A percentile compares a stretch with the other conserved stretches of the same genome.
Conservation (phyloP, 495 filamentous ascomycete species). For the Stereocaulon alpinum region DNA sequence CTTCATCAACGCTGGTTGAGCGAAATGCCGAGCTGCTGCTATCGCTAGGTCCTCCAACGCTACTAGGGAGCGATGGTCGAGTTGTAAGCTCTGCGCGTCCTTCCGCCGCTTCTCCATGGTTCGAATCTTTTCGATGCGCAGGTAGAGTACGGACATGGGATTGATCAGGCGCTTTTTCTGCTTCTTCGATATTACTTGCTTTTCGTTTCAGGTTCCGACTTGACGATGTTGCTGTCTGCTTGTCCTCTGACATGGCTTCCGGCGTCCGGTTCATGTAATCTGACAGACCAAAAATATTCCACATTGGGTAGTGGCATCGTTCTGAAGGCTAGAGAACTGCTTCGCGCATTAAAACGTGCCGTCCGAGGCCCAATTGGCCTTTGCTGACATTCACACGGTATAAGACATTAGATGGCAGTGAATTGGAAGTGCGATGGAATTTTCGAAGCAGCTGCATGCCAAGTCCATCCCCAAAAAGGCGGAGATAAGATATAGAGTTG, state of each 20-base stretch:
- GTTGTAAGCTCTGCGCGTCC: neutral
- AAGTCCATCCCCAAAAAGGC: neutral
- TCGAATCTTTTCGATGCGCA: neutral
- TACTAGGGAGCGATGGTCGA: neutral
- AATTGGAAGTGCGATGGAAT: neutral
- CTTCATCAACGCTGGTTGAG: neutral
- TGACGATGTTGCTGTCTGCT: neutral
- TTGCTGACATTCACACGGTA: neutral
- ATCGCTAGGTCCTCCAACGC: neutral
- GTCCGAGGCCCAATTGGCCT: neutral
- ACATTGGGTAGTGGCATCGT: neutral
- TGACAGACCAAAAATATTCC: neutral
- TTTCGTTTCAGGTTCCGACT: neutral
- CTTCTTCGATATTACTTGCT: neutral
- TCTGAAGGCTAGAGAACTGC: neutral
- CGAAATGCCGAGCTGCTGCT: neutral
- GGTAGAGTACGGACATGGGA: neutral
- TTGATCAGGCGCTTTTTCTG: neutral
- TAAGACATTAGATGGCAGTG: neutral
- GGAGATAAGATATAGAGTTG: neutral
- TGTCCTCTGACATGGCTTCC: neutral
- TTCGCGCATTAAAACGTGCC: neutral
- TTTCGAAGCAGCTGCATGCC: neutral
- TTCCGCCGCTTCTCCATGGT: neutral
- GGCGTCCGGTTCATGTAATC: neutral